Evolutionary conservation across 1,284 basidiomycete species (phyloP).

Genomic region (Neotropicomus parvogracilis): DNA sequence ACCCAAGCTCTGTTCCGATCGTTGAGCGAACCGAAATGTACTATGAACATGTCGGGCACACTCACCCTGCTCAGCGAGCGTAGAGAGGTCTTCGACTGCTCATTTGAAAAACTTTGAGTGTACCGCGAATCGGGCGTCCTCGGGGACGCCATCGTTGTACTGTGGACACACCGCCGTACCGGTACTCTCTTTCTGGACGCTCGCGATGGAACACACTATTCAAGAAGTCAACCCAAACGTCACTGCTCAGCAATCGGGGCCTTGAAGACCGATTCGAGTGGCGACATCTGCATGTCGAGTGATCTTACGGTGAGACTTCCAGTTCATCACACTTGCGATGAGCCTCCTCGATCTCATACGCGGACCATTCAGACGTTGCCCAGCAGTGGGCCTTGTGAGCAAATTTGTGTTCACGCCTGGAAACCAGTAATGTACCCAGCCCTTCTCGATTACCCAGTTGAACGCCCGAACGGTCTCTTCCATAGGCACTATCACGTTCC

Average conservation of each 20-base stretch:
- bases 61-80: constrained; percentile 41
- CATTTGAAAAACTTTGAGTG: constrained; percentile 45
- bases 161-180: constrained; percentile 14
- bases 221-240: not conserved
- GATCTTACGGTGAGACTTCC: not conserved
- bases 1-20: constrained; percentile 53
- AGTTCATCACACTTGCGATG: constrained; percentile 30
- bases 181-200: constrained; percentile 56
- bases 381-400: constrained; percentile 39
- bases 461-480: constrained; percentile 47
- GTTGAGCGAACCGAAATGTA: not conserved
- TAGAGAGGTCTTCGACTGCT: constrained; percentile 42
- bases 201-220: constrained; percentile 43
- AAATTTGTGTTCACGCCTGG: not conserved
- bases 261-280: constrained; percentile 48
- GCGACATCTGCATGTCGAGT: constrained; percentile 40
- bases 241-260: constrained; percentile 58
- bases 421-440: constrained; percentile 24
- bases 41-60: not conserved
- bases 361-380: constrained; percentile 57
- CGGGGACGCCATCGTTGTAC: constrained; percentile 40
- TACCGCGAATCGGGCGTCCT: constrained; percentile 51
- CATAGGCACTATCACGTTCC: constrained; percentile 25
- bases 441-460: constrained; percentile 38
- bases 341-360: constrained; percentile 48